These are phyloP conservation scores for Dalbergia cultrata DNA, from an alignment of 306 rosid genomes.

Conservation along the genomic window DNA sequence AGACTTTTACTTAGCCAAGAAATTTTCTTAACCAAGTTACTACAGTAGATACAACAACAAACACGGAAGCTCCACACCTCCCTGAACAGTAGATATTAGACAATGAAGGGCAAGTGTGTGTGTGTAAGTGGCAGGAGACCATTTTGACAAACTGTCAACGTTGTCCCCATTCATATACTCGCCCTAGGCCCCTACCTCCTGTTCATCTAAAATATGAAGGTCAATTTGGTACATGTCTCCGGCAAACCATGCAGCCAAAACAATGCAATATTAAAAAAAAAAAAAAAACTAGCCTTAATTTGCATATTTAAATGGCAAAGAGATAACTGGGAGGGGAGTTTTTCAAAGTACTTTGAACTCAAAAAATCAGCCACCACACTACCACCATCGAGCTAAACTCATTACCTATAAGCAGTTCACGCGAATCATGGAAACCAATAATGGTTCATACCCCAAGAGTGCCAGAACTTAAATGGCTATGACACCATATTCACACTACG, in stretches of 20 bases:
- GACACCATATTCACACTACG: background rate
- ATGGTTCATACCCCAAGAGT: conserved; percentile 41
- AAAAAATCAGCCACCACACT: conserved; percentile 48
- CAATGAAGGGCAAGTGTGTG: conserved; percentile 10
- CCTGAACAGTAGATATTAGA: conserved; percentile 33
- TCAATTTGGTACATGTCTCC: conserved; percentile 46
- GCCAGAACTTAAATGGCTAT: conserved; percentile 38
- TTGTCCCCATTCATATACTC: conserved; percentile 15
- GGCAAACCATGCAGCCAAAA: conserved; percentile 45
- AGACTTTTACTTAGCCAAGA: no score
- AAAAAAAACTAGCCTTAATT: conserved; percentile 29
- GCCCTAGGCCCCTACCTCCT: background rate
- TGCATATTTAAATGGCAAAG: conserved; percentile 37
- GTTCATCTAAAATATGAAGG: conserved; percentile 33
- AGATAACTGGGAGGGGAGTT: conserved; percentile 35
- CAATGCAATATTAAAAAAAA: conserved; percentile 10
- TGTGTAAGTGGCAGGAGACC: conserved; percentile 10
- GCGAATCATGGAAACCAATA: conserved; percentile 58
- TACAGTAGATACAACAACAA: conserved; percentile 36
- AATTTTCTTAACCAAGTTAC: background rate
- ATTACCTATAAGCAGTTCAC: conserved; percentile 44
- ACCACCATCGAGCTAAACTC: conserved; percentile 44
- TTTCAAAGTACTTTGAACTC: conserved; percentile 58
- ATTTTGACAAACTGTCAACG: conserved; percentile 12
- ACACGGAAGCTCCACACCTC: conserved; percentile 37